Conservation (phyloP, 106 monocot genomes). For the Dactylorhiza incarnata region DNA sequence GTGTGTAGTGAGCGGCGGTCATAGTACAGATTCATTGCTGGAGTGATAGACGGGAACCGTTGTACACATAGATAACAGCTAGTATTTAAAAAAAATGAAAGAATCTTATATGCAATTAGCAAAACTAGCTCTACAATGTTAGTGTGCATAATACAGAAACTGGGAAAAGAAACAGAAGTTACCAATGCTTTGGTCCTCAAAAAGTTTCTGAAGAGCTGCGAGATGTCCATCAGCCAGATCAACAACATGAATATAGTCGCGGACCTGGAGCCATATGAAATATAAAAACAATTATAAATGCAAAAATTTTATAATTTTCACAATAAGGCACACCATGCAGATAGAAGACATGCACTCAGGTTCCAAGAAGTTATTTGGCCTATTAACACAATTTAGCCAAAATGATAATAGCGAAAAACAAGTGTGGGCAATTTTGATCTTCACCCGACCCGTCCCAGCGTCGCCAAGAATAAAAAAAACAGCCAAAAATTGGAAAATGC, state of each 20-base stretch:
- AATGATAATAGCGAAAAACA: neutral
- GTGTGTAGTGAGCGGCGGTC: too few species aligned
- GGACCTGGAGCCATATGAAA: constrained; percentile 42
- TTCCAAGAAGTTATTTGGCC: neutral
- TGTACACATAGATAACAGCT: too few species aligned
- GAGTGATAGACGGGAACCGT: too few species aligned
- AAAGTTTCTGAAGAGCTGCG: constrained; percentile 64
- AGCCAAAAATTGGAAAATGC: neutral
- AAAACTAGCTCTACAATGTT: too few species aligned
- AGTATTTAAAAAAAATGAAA: neutral
- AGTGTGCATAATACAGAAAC: neutral
- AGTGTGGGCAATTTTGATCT: neutral
- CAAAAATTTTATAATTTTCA: neutral
- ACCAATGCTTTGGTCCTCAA: constrained; percentile 55
- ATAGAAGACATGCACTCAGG: neutral
- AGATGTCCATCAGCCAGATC: constrained; percentile 90
- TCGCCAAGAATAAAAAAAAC: neutral
- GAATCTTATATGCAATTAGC: too few species aligned
- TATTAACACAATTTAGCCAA: neutral
- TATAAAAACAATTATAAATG: neutral
- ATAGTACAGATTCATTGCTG: too few species aligned
- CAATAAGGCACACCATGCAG: neutral
- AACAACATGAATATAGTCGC: constrained; percentile 95
- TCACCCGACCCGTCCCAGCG: neutral
- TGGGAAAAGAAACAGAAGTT: neutral